phyloP scores from a whole-genome alignment of 164 flowering plant species.

The Piper longum region DNA sequence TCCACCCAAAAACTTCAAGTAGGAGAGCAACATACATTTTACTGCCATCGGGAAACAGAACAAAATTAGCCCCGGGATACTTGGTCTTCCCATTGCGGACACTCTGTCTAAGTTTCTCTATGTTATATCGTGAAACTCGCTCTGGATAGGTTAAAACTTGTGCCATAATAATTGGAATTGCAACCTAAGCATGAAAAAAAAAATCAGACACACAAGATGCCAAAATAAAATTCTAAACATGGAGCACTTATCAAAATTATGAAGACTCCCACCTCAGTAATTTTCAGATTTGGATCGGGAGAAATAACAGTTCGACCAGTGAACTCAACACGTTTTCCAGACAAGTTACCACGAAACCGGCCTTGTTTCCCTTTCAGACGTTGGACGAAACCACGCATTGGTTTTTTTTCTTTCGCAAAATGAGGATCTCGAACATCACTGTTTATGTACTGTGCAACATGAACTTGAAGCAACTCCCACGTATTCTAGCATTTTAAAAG shows the following conservation, averaged over 20 bases:
- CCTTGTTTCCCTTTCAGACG: constrained; percentile 96
- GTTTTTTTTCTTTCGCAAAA: constrained; percentile 17
- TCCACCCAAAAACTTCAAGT: too few relatives aligned
- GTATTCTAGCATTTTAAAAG: constrained; percentile 22
- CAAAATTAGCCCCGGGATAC: constrained; percentile 82
- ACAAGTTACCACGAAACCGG: constrained; percentile 79
- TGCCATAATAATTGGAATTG: constrained; percentile 79
- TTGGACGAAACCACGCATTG: constrained; percentile 74
- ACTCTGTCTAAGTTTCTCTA: constrained; percentile 82
- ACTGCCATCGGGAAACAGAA: constrained; percentile 46
- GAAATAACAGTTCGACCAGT: constrained; percentile 98
- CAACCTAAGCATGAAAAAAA: constrained; percentile 41
- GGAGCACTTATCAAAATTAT: background rate
- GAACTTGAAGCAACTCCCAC: constrained; percentile 73
- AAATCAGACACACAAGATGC: background rate
- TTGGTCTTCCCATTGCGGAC: constrained; percentile 71
- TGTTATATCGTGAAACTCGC: constrained; percentile 69
- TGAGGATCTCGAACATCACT: constrained; percentile 62
- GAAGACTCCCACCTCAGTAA: constrained; percentile 53
- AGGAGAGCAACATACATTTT: constrained; percentile 19
- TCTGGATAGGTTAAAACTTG: constrained; percentile 72
- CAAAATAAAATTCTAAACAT: background rate
- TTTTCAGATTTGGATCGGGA: constrained; percentile 96
- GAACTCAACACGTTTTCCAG: constrained; percentile 93
- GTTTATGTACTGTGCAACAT: constrained; percentile 69